Evolutionary conservation across 2,329 filamentous ascomycete species (phyloP), one percentile per base, ranked within the genome.

Genomic region (Colletotrichum melonis): DNA sequence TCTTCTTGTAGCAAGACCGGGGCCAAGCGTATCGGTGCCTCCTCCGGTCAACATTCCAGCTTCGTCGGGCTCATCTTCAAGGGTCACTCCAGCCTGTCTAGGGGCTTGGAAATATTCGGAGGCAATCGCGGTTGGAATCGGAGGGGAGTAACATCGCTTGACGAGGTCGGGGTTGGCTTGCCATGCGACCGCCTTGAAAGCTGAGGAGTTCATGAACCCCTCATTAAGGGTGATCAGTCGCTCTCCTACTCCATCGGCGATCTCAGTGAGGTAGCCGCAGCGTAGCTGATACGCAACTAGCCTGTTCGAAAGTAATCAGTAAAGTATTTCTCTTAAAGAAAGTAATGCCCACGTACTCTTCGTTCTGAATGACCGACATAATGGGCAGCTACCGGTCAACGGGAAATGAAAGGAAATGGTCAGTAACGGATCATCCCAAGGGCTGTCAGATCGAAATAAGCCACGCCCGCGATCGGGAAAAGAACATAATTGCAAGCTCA

Each of bases 161-260:
- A 93, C 91, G 76, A 95, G 92, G 22, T 92, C 89, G 11, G 92
- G 90, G 78, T 93, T 94, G 62, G 92, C 86, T 56, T 91, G 89
- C 94, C 94, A 97, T 76, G 94, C 94, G 74, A 94, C 93, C 63
- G 93, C 91, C 82, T 95, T 95, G 86, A 96, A 97, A 35, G 93
- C 92, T 2, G 92, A 91, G 32, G 94, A 93, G 80, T 95, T 95
- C 75, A 97, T 87, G 79, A 95, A 93, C 75, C 88, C 88, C 79
- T 95, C 92, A 82, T 96, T 94, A 74, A 97, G 89, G 52, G 92
- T 94, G 80, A 97, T 94, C 54, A 97, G 88, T 24, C 94, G 92
- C 82, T 97, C 94, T 76, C 94, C 94, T 8, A 97, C 93, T 74
- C 94, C 94, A 80, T 97, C 94, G 76, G 93, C 93, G 76, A 95